Evolutionary conservation across 768 basidiomycete species (phyloP).

Genomic region (Kwoniella mangroviensis): DNA sequence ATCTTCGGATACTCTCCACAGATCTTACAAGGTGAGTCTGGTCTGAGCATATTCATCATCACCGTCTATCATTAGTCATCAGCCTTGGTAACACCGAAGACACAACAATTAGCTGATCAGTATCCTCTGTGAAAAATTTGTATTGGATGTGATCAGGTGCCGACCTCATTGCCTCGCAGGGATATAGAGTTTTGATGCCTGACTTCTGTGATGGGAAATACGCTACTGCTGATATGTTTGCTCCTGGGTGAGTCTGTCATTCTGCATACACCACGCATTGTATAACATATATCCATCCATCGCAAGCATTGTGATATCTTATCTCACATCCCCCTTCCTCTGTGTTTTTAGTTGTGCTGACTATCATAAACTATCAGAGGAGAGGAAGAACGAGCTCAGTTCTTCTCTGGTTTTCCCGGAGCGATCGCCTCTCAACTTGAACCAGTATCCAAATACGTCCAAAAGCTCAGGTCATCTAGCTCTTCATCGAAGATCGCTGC

Average conservation of each 20-base stretch:
- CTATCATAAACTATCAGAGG: slow-evolving; percentile 48
- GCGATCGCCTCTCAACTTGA: slow-evolving; percentile 47
- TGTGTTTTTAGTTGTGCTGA: no score
- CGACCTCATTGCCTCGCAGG: slow-evolving; percentile 67
- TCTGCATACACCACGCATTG: slow-evolving; percentile 44
- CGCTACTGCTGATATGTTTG: slow-evolving; percentile 63
- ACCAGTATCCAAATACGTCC: slow-evolving; percentile 24
- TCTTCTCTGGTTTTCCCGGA: slow-evolving; percentile 67
- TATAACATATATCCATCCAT: slow-evolving; percentile 52
- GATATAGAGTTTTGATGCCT: slow-evolving; percentile 68
- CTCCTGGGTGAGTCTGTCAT: slow-evolving; percentile 57
- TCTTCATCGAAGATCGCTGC: slow-evolving; percentile 32
- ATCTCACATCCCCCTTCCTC: slow-evolving; percentile 41
- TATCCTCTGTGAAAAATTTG: not conserved
- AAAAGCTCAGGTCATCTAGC: slow-evolving; percentile 27
- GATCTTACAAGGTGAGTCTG: slow-evolving; percentile 49
- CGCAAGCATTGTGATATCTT: slow-evolving; percentile 59
- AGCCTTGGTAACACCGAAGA: no score
- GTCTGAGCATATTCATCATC: not conserved
- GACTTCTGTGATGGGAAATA: slow-evolving; percentile 67
- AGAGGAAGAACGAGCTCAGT: slow-evolving; percentile 61
- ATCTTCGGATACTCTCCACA: slow-evolving; percentile 53
- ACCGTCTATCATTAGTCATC: no score
- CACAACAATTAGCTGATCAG: not conserved
- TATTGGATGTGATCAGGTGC: slow-evolving; percentile 59